A percentile compares a stretch with the other conserved stretches of the same genome.
These are phyloP conservation scores for Kuraishia cidri DNA, from an alignment of 805 yeast species.

Conservation along the genomic window DNA sequence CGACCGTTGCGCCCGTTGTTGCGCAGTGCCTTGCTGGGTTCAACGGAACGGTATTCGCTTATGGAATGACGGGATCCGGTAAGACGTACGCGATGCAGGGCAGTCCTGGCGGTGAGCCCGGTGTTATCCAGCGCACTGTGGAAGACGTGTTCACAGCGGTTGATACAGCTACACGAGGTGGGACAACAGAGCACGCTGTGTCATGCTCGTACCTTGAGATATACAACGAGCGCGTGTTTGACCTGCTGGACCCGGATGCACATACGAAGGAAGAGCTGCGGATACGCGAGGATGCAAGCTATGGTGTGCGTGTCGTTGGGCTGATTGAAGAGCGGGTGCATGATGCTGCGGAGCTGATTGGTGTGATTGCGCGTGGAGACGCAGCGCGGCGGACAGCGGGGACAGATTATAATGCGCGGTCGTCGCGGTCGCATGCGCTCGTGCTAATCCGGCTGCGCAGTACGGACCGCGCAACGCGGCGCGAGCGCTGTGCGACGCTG, in stretches of 20 bases:
- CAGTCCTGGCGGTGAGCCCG: constrained; percentile 44
- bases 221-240: constrained; percentile 81
- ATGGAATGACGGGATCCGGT: constrained; percentile 93
- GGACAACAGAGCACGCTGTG: constrained; percentile 27
- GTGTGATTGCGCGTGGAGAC: constrained; percentile 62
- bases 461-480: constrained; percentile 28
- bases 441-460: constrained; percentile 55
- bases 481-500: constrained; percentile 44
- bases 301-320: constrained; percentile 73
- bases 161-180: not conserved
- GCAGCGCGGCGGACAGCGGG: constrained; percentile 70
- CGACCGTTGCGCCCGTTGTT: constrained; percentile 43
- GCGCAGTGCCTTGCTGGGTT: constrained; percentile 59
- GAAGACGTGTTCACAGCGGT: constrained; percentile 47
- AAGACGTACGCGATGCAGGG: constrained; percentile 88
- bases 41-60: constrained; percentile 87
- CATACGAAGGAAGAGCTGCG: constrained; percentile 42
- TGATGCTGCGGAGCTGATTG: constrained; percentile 50
- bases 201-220: constrained; percentile 74
- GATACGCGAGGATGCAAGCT: constrained; percentile 65
- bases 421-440: constrained; percentile 90
- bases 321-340: constrained; percentile 52
- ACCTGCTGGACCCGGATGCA: constrained; percentile 42
- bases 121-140: constrained; percentile 65
- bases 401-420: constrained; percentile 81